Evolutionary conservation across 2,329 filamentous ascomycete genomes (phyloP).

Genomic region (Pyrenophora seminiperda): DNA sequence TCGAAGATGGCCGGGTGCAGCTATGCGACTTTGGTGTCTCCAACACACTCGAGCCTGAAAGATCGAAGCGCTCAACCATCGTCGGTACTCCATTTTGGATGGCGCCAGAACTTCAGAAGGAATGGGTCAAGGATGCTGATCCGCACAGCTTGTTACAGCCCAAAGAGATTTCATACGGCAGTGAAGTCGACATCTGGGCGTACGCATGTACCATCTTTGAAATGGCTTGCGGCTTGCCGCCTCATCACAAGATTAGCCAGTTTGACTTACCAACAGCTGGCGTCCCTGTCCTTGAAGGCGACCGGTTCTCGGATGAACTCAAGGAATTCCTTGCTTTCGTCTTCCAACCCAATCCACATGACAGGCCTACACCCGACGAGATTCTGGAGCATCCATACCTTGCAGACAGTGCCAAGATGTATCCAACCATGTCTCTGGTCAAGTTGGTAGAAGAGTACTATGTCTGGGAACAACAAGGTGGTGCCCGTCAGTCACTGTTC

Average conservation of each 20-base stretch:
- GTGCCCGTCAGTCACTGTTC: slow-evolving; percentile 69
- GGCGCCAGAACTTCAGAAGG: slow-evolving; percentile 70
- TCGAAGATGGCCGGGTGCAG: slow-evolving; percentile 76
- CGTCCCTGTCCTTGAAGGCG: slow-evolving; percentile 72
- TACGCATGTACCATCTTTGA: slow-evolving; percentile 82
- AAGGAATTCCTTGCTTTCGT: slow-evolving; percentile 75
- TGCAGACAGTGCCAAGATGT: slow-evolving; percentile 63
- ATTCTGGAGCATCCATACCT: slow-evolving; percentile 74
- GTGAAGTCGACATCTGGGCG: slow-evolving; percentile 76
- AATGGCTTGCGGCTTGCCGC: slow-evolving; percentile 77
- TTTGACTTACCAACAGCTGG: slow-evolving; percentile 50
- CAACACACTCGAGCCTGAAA: slow-evolving; percentile 74
- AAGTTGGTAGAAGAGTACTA: slow-evolving; percentile 74
- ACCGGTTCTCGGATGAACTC: slow-evolving; percentile 70
- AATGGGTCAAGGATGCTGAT: slow-evolving; percentile 61
- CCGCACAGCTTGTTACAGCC: slow-evolving; percentile 57
- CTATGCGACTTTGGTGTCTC: slow-evolving; percentile 86
- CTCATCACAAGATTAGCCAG: slow-evolving; percentile 59
- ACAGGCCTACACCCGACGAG: slow-evolving; percentile 71
- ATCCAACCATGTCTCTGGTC: slow-evolving; percentile 68
- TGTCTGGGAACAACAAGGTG: slow-evolving; percentile 75
- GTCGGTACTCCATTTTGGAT: slow-evolving; percentile 87
- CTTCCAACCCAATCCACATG: slow-evolving; percentile 69
- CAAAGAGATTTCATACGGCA: slow-evolving; percentile 59
- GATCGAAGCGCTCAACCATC: slow-evolving; percentile 78